Percentiles rank a stretch among this genome's conserved stretches.
phyloP scores from a whole-genome alignment of 2,329 filamentous ascomycete species.

The Knufia petricola region DNA sequence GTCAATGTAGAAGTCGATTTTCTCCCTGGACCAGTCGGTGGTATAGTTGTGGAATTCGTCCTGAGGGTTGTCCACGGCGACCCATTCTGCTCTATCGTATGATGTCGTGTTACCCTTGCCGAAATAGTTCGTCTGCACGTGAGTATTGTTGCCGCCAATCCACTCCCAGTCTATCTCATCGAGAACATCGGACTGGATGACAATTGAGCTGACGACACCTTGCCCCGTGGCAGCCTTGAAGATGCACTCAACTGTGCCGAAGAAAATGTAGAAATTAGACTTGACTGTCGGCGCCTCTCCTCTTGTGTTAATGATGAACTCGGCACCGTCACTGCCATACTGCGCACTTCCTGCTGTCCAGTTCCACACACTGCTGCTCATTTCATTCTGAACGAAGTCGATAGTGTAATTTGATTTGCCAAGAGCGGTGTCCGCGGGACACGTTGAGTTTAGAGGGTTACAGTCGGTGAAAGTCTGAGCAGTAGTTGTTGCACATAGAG shows the following conservation, averaged over 20 bases:
- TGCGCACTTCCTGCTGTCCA: slow-evolving; percentile 56
- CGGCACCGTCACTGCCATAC: slow-evolving; percentile 55
- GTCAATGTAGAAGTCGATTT: slow-evolving; percentile 80
- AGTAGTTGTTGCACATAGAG: slow-evolving; percentile 40
- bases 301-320: slow-evolving; percentile 60
- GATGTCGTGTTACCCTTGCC: slow-evolving; percentile 62
- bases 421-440: slow-evolving; percentile 62
- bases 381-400: slow-evolving; percentile 43
- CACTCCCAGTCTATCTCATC: slow-evolving; percentile 88
- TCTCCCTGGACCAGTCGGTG: slow-evolving; percentile 78
- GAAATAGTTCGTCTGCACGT: slow-evolving; percentile 66
- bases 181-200: slow-evolving; percentile 71
- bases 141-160: slow-evolving; percentile 55
- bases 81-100: slow-evolving; percentile 60
- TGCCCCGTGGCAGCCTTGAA: slow-evolving; percentile 65
- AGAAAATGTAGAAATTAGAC: slow-evolving; percentile 78
- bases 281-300: slow-evolving; percentile 71
- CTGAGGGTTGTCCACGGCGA: slow-evolving; percentile 54
- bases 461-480: slow-evolving; percentile 72
- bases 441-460: slow-evolving; percentile 63
- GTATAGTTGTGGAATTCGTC: slow-evolving; percentile 73
- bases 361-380: slow-evolving; percentile 56
- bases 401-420: slow-evolving; percentile 45
- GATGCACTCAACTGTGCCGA: slow-evolving; percentile 65
- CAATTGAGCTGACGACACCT: slow-evolving; percentile 72